Conservation (phyloP, 192 early-diverging fungal genomes). For the Rhizophagus prolifer region DNA sequence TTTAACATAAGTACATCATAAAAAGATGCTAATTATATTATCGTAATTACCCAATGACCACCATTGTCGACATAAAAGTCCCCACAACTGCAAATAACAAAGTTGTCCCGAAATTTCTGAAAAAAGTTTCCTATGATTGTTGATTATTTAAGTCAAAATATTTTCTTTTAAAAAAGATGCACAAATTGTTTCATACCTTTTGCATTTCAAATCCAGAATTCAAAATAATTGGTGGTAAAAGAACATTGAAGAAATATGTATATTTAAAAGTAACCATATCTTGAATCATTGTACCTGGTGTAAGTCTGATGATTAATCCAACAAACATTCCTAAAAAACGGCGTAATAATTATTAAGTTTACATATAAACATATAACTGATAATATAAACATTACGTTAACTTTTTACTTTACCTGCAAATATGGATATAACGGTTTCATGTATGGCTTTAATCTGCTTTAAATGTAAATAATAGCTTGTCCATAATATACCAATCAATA, state of each 20-base stretch:
- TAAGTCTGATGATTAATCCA: slow-evolving; percentile 60
- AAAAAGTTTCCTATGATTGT: slow-evolving; percentile 69
- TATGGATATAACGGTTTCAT: slow-evolving; percentile 95
- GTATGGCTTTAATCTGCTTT: slow-evolving; percentile 82
- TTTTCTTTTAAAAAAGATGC: background rate
- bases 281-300: slow-evolving; percentile 59
- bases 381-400: background rate
- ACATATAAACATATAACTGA: background rate
- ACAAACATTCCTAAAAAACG: slow-evolving; percentile 60
- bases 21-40: background rate
- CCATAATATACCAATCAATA: slow-evolving; percentile 83
- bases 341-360: background rate
- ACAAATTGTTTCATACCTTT: slow-evolving; percentile 46
- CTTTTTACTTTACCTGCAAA: slow-evolving; percentile 49
- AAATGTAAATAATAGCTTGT: slow-evolving; percentile 89
- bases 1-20: background rate
- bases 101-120: slow-evolving; percentile 85
- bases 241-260: slow-evolving; percentile 92
- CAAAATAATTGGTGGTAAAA: slow-evolving; percentile 96
- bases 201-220: slow-evolving; percentile 97
- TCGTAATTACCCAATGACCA: slow-evolving; percentile 75
- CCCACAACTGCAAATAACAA: slow-evolving; percentile 92
- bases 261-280: slow-evolving; percentile 89
- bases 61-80: slow-evolving; percentile 88
- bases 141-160: background rate